Evolutionary conservation across 768 basidiomycete genomes (phyloP).

Genomic region (Hypholoma fasciculare): DNA sequence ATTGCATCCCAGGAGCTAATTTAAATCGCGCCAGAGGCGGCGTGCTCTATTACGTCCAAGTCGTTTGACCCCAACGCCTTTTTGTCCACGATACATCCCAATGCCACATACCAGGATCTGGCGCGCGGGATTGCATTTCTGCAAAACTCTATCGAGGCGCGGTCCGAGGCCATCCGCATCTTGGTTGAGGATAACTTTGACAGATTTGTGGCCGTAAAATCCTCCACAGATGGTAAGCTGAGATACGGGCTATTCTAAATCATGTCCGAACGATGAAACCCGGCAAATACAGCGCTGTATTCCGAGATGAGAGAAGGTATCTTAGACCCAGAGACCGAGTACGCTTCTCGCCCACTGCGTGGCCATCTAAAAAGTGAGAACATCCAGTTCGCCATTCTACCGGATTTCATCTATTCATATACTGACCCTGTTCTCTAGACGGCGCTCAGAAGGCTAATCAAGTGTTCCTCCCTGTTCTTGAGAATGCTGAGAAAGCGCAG

Average conservation of each 20-base stretch:
- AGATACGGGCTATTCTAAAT: neutral
- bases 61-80: slow-evolving; percentile 96
- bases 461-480: slow-evolving; percentile 93
- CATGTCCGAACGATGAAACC: too few relatives aligned
- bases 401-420: neutral
- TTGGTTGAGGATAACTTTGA: slow-evolving; percentile 99
- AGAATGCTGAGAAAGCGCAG: slow-evolving; percentile 93
- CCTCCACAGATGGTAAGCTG: slow-evolving; percentile 84
- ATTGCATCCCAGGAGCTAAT: neutral
- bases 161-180: slow-evolving; percentile 92
- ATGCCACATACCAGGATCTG: slow-evolving; percentile 93
- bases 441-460: slow-evolving; percentile 93
- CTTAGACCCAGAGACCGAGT: slow-evolving; percentile 73
- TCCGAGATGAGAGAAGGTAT: slow-evolving; percentile 93
- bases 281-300: slow-evolving; percentile 62
- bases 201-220: slow-evolving; percentile 95
- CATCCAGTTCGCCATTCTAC: neutral
- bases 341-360: slow-evolving; percentile 77
- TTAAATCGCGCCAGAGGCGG: slow-evolving; percentile 51
- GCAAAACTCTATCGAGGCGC: slow-evolving; percentile 78
- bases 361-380: slow-evolving; percentile 80
- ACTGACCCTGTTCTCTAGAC: slow-evolving; percentile 42
- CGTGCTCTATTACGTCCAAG: slow-evolving; percentile 87
- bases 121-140: slow-evolving; percentile 74
- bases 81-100: slow-evolving; percentile 87